These are phyloP conservation scores for Flueggea neowawraea DNA, from an alignment of 441 rosid genomes.

Conservation along the genomic window DNA sequence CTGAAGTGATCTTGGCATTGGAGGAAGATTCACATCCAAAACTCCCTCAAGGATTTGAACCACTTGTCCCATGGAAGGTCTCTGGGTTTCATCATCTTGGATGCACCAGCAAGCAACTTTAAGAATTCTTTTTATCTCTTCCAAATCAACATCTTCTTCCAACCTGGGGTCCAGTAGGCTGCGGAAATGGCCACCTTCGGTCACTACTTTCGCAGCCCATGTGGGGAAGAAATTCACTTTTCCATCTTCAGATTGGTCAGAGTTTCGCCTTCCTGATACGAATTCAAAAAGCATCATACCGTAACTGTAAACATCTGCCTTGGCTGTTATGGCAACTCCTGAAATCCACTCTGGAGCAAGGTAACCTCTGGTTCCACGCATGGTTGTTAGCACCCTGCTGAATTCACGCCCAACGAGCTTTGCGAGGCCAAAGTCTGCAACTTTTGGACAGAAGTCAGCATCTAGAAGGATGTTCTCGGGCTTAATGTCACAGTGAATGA, in stretches of 20 bases:
- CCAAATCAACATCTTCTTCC: conserved; percentile 29
- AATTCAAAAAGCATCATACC: conserved; percentile 86
- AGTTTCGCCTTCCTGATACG: conserved; percentile 68
- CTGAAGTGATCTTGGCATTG: conserved; percentile 56
- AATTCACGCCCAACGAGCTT: conserved; percentile 77
- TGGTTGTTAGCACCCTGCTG: conserved; percentile 73
- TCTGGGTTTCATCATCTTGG: conserved; percentile 60
- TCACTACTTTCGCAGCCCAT: conserved; percentile 39
- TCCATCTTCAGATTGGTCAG: conserved; percentile 40
- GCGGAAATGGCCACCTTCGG: conserved; percentile 42
- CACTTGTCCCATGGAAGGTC: conserved; percentile 76
- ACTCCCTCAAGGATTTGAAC: conserved; percentile 82
- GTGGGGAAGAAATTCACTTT: conserved; percentile 51
- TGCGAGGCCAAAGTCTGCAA: conserved; percentile 83
- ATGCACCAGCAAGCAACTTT: conserved; percentile 77
- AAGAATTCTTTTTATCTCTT: conserved; percentile 52
- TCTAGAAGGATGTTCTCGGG: conserved; percentile 79
- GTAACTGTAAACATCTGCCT: conserved; percentile 80
- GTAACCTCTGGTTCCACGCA: conserved; percentile 85
- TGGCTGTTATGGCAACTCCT: conserved; percentile 66
- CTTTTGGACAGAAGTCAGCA: conserved; percentile 53
- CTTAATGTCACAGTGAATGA: conserved; percentile 79
- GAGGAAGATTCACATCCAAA: conserved; percentile 46
- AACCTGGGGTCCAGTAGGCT: conserved; percentile 47
- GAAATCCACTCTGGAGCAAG: conserved; percentile 85